Evolutionary conservation across 2,329 filamentous ascomycete genomes (phyloP), one percentile per base, ranked within the genome.

Genomic region (Nannizziopsis barbatae): DNA sequence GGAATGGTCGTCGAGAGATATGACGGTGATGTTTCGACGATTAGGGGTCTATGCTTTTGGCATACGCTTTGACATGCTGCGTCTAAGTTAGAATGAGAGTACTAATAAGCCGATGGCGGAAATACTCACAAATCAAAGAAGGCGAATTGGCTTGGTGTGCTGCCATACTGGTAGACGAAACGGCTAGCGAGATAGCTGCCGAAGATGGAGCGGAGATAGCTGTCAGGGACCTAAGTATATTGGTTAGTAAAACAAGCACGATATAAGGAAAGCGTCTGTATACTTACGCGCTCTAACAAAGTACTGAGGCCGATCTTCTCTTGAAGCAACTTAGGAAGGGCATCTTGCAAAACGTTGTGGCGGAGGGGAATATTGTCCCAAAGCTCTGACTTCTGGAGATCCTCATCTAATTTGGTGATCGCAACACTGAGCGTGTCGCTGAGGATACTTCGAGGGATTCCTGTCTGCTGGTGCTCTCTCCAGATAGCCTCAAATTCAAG

Each of bases 401-500:
- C 89, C 71, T 98, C 90, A 59, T 98, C 90, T 17, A 98, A 77
- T 58, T 85, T 84, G n/a, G 90, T 96, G 63, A 98, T 98, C 31
- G 92, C 90, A 43, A 86, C 72, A 49, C 86, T 94, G 47, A 98
- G 79, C 58, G 83, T 86, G 66, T 98, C 92, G 42, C 87, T 94
- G 49, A 98, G 75, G n/a, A 89, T 79, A 53, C 87, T 93, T 53
- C 89, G 80, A 17, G 86, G 71, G 47, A 81, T 74, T 45, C 86
- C 85, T 1, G 86, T 95, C 63, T 81, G 70, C 68, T 92, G 81
- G 62, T 94, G 80, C 68, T 98, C 92, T 56, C 86, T 81, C 92
- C 92, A 98, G 70, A 98, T 93, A 38, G 92, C 92, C 71, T 98
- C 92, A 58, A 98, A 98, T 68, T 98, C 92, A 32, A 98, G 80